Conservation (phyloP, 257 asterid genomes). For the Salvia hispanica region DNA sequence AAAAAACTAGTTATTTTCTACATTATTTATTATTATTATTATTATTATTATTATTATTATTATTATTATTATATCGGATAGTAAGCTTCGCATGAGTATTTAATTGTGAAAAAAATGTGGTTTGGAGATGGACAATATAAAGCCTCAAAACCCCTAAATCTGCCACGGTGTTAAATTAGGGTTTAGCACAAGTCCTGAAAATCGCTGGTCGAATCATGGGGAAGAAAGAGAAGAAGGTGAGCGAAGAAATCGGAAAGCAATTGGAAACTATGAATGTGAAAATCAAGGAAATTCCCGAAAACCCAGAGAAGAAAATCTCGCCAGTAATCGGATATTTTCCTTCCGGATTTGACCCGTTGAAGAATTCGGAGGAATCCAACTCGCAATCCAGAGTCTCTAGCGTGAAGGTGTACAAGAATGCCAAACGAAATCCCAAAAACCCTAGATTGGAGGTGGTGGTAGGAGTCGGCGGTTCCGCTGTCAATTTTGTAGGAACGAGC, state of each 20-base stretch:
- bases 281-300: conserved; percentile 42
- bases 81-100: no score
- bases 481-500: conserved; percentile 72
- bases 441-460: conserved; percentile 69
- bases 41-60: no score
- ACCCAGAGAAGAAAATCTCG: conserved; percentile 39
- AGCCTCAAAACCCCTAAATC: no score
- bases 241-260: conserved; percentile 20
- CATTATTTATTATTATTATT: no score
- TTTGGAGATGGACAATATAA: no score
- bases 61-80: no score
- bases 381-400: conserved; percentile 18
- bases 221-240: conserved; percentile 18
- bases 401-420: conserved; percentile 49
- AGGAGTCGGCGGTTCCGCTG: conserved; percentile 48
- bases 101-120: no score
- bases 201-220: no score
- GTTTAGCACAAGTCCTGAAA: no score
- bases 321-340: conserved; percentile 78
- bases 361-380: conserved; percentile 17
- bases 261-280: conserved; percentile 34
- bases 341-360: conserved; percentile 61
- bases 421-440: conserved; percentile 41
- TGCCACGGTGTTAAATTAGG: no score
- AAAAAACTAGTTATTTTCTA: no score